Evolutionary conservation across 2,329 filamentous ascomycete genomes (phyloP).

Genomic region (Tolypocladium tundrense): DNA sequence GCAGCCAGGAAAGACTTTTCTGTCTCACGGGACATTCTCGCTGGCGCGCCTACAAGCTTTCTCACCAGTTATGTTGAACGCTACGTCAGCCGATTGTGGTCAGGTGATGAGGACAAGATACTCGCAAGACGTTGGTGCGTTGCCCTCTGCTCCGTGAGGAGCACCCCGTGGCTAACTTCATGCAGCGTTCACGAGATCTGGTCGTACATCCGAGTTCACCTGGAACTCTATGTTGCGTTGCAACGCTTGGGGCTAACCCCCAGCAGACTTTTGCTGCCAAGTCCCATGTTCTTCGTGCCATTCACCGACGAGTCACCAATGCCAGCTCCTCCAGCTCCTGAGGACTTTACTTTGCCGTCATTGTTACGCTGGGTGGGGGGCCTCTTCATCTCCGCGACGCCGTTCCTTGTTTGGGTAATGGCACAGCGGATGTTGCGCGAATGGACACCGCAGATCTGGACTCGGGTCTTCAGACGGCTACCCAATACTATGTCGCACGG

Average conservation of each 20-base stretch:
- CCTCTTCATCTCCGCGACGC: slow-evolving; percentile 30
- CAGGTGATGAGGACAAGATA: slow-evolving; percentile 10
- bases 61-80: slow-evolving; percentile 18
- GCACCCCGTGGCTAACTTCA: slow-evolving; percentile 1
- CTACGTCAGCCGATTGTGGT: slow-evolving; percentile 14
- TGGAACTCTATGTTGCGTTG: slow-evolving; percentile 41
- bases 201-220: slow-evolving; percentile 35
- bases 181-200: slow-evolving; percentile 20
- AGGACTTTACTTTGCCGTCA: slow-evolving; percentile 25
- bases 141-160: background rate
- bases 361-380: slow-evolving; percentile 33
- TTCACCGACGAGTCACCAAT: slow-evolving; percentile 43
- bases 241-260: slow-evolving; percentile 40
- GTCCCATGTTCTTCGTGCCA: slow-evolving; percentile 40
- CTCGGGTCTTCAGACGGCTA: slow-evolving; percentile 26
- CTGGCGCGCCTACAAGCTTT: slow-evolving; percentile 21
- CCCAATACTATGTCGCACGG: slow-evolving; percentile 26
- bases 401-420: slow-evolving; percentile 36
- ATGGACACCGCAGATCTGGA: slow-evolving; percentile 26
- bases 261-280: slow-evolving; percentile 30
- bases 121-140: slow-evolving; percentile 17
- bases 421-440: slow-evolving; percentile 27
- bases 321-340: slow-evolving; percentile 30
- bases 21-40: slow-evolving; percentile 17
- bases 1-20: slow-evolving; percentile 17